A percentile compares a stretch with the other conserved stretches of the same genome.
phyloP scores from a whole-genome alignment of 768 basidiomycete genomes.

The Cystobasidiopsis lactophilus region DNA sequence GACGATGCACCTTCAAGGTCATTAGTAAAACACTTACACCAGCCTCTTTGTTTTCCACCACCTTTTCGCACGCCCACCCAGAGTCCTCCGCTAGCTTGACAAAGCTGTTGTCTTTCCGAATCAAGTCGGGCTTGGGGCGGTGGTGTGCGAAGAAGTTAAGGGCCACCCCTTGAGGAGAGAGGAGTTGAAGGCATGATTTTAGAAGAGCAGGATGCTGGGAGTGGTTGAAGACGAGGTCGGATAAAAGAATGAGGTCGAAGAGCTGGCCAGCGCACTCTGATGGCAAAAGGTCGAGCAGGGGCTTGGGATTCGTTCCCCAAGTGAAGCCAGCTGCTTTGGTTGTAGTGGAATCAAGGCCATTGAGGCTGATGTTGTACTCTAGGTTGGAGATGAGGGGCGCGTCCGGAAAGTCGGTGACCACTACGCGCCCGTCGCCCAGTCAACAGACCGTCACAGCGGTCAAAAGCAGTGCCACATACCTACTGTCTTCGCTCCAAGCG shows the following conservation, averaged over 20 bases:
- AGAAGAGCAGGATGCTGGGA: slow-evolving; percentile 63
- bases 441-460: not conserved
- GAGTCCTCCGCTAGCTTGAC: slow-evolving; percentile 12
- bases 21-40: slow-evolving; percentile 12
- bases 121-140: slow-evolving; percentile 10
- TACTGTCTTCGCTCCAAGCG: slow-evolving; percentile 49
- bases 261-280: slow-evolving; percentile 13
- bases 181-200: slow-evolving; percentile 38
- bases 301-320: slow-evolving; percentile 44
- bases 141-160: slow-evolving; percentile 20
- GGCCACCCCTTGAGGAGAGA: slow-evolving; percentile 2
- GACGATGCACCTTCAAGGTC: not conserved
- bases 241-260: slow-evolving; percentile 68
- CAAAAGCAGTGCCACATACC: slow-evolving; percentile 8
- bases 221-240: slow-evolving; percentile 44
- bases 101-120: slow-evolving; percentile 10
- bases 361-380: slow-evolving; percentile 39
- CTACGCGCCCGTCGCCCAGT: slow-evolving; percentile 26
- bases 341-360: slow-evolving; percentile 25
- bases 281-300: slow-evolving; percentile 28
- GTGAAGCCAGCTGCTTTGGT: slow-evolving; percentile 37
- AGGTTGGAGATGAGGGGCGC: slow-evolving; percentile 51
- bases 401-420: slow-evolving; percentile 88
- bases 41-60: slow-evolving; percentile 15
- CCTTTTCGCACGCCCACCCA: slow-evolving; percentile 14